A percentile compares a stretch with the other conserved stretches of the same genome.
phyloP scores from a whole-genome alignment of 108 stramenopile genomes.

The Pelagomonas calceolata region DNA sequence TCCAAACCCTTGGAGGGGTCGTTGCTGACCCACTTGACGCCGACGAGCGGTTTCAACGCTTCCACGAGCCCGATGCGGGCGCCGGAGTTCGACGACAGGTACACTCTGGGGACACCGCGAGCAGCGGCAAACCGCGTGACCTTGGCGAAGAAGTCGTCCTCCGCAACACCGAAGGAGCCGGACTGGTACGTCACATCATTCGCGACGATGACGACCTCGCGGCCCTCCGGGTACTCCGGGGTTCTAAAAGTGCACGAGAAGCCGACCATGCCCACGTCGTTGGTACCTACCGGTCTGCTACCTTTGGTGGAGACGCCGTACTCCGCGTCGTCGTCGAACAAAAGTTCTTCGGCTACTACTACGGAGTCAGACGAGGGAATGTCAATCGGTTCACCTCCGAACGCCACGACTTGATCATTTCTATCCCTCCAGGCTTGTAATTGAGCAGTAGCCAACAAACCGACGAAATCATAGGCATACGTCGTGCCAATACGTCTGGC shows the following conservation, averaged over 20 bases:
- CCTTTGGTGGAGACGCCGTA: constrained; percentile 53
- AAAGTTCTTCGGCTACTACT: constrained; percentile 62
- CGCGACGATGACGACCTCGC: constrained; percentile 85
- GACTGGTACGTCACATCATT: constrained; percentile 97
- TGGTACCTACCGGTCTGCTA: constrained; percentile 72
- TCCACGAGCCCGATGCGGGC: constrained; percentile 96
- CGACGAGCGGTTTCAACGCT: constrained; percentile 86
- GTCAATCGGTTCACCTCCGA: background rate
- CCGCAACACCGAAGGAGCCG: constrained; percentile 90
- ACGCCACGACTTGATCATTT: constrained; percentile 23
- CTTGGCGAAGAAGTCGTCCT: constrained; percentile 86
- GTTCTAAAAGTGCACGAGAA: constrained; percentile 85
- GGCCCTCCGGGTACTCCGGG: constrained; percentile 92
- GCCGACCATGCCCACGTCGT: constrained; percentile 93
- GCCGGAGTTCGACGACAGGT: constrained; percentile 91
- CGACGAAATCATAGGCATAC: constrained; percentile 94
- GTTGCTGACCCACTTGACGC: constrained; percentile 70
- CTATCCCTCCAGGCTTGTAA: constrained; percentile 51
- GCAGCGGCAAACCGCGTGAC: constrained; percentile 80
- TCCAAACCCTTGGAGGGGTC: constrained; percentile 87
- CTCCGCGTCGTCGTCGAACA: constrained; percentile 47
- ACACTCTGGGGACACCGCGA: constrained; percentile 77
- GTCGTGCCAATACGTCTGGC: constrained; percentile 93
- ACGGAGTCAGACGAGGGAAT: constrained; percentile 42
- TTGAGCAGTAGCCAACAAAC: constrained; percentile 79